Evolutionary conservation across 2,329 filamentous ascomycete genomes (phyloP).

Genomic region (Hymenoscyphus scutula): DNA sequence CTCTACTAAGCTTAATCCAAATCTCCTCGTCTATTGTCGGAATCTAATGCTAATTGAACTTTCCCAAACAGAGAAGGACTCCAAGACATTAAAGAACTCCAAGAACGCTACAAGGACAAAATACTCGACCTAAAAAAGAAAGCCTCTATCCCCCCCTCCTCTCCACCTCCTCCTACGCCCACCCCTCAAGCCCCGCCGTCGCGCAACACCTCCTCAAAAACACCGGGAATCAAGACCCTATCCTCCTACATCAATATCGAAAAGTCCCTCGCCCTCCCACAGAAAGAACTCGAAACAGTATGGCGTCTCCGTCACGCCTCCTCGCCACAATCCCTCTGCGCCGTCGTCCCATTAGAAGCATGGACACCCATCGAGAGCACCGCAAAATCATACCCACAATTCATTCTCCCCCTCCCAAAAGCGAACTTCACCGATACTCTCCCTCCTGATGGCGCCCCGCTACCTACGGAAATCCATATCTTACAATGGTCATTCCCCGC

Average conservation of each 20-base stretch:
- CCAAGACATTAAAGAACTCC: conserved; percentile 70
- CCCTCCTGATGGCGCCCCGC: conserved; percentile 18
- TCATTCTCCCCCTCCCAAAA: conserved; percentile 83
- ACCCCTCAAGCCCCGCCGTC: conserved; percentile 14
- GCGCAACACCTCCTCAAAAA: conserved; percentile 35
- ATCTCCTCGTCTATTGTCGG: not conserved
- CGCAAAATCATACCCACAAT: conserved; percentile 76
- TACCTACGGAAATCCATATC: conserved; percentile 90
- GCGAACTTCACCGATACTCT: conserved; percentile 32
- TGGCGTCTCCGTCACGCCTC: conserved; percentile 86
- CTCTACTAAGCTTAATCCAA: not conserved
- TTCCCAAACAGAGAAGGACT: conserved; percentile 51
- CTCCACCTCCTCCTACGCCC: conserved; percentile 37
- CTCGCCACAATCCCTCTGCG: conserved; percentile 75
- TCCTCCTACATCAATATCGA: conserved; percentile 72
- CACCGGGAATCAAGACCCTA: conserved; percentile 52
- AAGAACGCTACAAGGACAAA: conserved; percentile 79
- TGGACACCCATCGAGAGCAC: conserved; percentile 70
- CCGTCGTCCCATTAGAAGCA: conserved; percentile 70
- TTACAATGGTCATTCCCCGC: conserved; percentile 93
- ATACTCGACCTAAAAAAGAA: conserved; percentile 70
- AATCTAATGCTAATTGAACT: not conserved
- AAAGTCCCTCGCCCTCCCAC: conserved; percentile 70
- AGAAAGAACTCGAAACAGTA: conserved; percentile 79
- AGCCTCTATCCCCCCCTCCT: conserved; percentile 51